Conservation (phyloP, 805 yeast genomes). For the Debaryomyces hansenii region DNA sequence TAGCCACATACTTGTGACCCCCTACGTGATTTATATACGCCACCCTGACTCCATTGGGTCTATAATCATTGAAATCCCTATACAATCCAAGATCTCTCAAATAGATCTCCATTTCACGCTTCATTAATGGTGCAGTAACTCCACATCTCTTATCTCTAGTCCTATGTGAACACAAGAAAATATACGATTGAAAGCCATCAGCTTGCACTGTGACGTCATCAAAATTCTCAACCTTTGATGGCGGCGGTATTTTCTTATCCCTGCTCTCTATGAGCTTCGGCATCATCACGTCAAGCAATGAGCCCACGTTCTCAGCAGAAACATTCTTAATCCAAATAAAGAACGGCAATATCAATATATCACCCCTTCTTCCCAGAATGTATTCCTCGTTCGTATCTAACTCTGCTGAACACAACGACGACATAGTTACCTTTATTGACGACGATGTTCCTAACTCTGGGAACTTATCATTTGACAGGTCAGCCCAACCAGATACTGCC, state of each 20-base stretch:
- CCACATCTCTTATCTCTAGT: constrained; percentile 95
- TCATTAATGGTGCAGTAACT: constrained; percentile 87
- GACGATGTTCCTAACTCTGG: constrained; percentile 17
- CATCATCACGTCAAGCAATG: constrained; percentile 45
- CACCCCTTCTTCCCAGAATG: constrained; percentile 46
- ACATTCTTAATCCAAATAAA: constrained; percentile 68
- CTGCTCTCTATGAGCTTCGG: constrained; percentile 32
- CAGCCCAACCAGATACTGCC: constrained; percentile 40
- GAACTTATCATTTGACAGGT: constrained; percentile 9
- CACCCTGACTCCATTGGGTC: constrained; percentile 74
- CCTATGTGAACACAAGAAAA: constrained; percentile 83
- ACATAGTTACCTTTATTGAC: constrained; percentile 50
- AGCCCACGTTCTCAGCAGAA: constrained; percentile 39
- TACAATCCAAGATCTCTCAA: constrained; percentile 69
- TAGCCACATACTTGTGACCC: constrained; percentile 94
- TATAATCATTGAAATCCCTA: constrained; percentile 74
- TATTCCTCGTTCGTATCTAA: constrained; percentile 42
- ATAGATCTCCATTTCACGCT: constrained; percentile 70
- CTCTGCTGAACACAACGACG: constrained; percentile 52
- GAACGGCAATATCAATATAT: constrained; percentile 68
- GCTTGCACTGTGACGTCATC: constrained; percentile 34
- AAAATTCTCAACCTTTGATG: constrained; percentile 8
- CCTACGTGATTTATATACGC: constrained; percentile 85
- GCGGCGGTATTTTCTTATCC: constrained; percentile 1
- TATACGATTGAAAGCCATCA: constrained; percentile 39